Evolutionary conservation across 2,329 filamentous ascomycete species (phyloP).

Genomic region (Venturia aucupariae): DNA sequence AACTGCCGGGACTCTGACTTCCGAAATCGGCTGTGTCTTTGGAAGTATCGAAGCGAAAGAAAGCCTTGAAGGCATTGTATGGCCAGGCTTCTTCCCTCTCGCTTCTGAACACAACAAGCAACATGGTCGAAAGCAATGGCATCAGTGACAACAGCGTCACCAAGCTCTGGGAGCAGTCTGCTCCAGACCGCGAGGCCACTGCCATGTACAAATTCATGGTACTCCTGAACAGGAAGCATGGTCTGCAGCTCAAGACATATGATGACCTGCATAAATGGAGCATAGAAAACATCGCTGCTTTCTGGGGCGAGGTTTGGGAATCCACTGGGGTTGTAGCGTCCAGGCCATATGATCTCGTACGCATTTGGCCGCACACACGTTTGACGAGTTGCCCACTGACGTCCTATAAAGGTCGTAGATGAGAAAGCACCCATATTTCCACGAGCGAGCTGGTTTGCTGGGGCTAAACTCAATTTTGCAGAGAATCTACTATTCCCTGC

Average conservation of each 20-base stretch:
- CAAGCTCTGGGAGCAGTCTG: conserved; percentile 55
- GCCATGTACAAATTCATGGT: conserved; percentile 65
- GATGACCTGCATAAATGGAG: conserved; percentile 79
- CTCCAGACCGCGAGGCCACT: conserved; percentile 53
- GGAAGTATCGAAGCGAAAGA: not conserved
- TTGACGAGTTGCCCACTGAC: not conserved
- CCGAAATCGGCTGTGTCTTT: not conserved
- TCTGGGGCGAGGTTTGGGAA: conserved; percentile 82
- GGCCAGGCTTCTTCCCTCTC: conserved; percentile 16
- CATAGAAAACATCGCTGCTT: conserved; percentile 60
- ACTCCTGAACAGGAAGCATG: conserved; percentile 58
- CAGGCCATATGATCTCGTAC: conserved; percentile 50
- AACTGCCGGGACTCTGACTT: not conserved
- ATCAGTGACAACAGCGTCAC: not conserved
- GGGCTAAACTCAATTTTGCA: conserved; percentile 78
- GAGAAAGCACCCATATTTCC: conserved; percentile 67
- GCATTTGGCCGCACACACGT: conserved; percentile 15
- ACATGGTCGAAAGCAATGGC: not conserved
- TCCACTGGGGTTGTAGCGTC: conserved; percentile 69
- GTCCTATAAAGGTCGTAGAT: conserved; percentile 52
- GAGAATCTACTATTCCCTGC: conserved; percentile 85
- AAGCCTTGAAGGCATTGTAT: not conserved
- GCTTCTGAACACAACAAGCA: conserved; percentile 20
- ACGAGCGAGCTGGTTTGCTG: conserved; percentile 74
- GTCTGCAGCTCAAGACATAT: conserved; percentile 55